A percentile compares a stretch with the other conserved stretches of the same genome.
These are phyloP conservation scores for Hypoxylon intermedium DNA, from an alignment of 495 filamentous ascomycete genomes.

Conservation along the genomic window DNA sequence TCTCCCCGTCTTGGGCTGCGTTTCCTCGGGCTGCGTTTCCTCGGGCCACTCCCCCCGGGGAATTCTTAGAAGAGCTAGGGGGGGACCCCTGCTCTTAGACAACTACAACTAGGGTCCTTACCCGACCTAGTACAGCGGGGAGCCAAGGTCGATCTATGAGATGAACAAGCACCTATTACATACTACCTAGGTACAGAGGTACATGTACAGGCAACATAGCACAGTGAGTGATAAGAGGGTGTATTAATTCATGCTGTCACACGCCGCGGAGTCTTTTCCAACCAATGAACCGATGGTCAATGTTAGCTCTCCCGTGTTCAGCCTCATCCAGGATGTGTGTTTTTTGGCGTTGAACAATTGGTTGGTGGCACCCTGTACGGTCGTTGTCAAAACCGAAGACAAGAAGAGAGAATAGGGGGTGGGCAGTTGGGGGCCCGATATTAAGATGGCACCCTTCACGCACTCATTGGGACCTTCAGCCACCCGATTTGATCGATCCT, in stretches of 20 bases:
- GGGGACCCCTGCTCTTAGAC: no score
- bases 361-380: background rate
- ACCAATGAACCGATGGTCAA: constrained; percentile 27
- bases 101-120: background rate
- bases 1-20: no score
- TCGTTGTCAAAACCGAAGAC: background rate
- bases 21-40: constrained; percentile 2
- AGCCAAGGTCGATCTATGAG: constrained; percentile 11
- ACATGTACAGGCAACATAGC: no score
- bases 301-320: constrained; percentile 13
- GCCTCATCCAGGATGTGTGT: constrained; percentile 26
- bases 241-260: constrained; percentile 16
- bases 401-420: background rate
- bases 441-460: constrained; percentile 5
- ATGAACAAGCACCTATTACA: background rate
- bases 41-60: constrained; percentile 16
- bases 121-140: constrained; percentile 8
- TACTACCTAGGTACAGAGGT: background rate
- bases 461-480: constrained; percentile 10
- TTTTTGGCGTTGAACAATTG: constrained; percentile 14
- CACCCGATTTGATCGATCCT: constrained; percentile 5
- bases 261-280: constrained; percentile 12
- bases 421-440: constrained; percentile 3
- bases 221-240: constrained; percentile 10
- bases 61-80: constrained; percentile 19